A percentile compares a stretch with the other conserved stretches of the same genome.
Conservation (phyloP, 2,329 filamentous ascomycete species). For the Chaetomiaceae sp. region DNA sequence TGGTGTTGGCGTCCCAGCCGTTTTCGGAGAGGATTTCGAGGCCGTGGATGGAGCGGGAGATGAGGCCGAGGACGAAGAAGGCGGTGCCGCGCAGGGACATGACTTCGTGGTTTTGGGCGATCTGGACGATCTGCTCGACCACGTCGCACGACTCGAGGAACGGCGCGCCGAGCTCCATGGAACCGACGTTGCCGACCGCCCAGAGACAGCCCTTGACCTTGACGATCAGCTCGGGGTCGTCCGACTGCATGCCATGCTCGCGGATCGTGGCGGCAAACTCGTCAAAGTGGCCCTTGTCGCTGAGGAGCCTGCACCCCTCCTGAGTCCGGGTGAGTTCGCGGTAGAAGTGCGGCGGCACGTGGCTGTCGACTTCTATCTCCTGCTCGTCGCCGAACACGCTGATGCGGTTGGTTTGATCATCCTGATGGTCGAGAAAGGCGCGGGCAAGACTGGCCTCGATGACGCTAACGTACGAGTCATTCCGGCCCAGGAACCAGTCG, state of each 20-base stretch:
- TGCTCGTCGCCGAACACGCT: constrained; percentile 53
- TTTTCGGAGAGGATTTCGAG: constrained; percentile 83
- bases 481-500: constrained; percentile 96
- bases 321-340: constrained; percentile 86
- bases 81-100: constrained; percentile 92
- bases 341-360: constrained; percentile 96
- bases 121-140: constrained; percentile 77
- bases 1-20: constrained; percentile 90
- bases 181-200: constrained; percentile 96
- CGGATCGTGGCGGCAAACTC: constrained; percentile 87
- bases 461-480: constrained; percentile 89
- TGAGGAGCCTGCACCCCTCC: constrained; percentile 83
- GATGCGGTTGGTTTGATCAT: constrained; percentile 51
- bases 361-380: constrained; percentile 49
- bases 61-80: constrained; percentile 90
- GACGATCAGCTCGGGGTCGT: constrained; percentile 77
- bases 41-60: constrained; percentile 86
- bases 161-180: constrained; percentile 92
- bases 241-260: constrained; percentile 76
- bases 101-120: constrained; percentile 81
- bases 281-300: constrained; percentile 91
- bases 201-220: constrained; percentile 97
- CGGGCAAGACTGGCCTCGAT: constrained; percentile 94
- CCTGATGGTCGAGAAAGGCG: constrained; percentile 64
- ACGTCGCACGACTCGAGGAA: constrained; percentile 90